Percentiles rank a stretch among this genome's conserved stretches.
Evolutionary conservation across 345 rosid genomes (phyloP).

Genomic region (Citrus maxima): DNA sequence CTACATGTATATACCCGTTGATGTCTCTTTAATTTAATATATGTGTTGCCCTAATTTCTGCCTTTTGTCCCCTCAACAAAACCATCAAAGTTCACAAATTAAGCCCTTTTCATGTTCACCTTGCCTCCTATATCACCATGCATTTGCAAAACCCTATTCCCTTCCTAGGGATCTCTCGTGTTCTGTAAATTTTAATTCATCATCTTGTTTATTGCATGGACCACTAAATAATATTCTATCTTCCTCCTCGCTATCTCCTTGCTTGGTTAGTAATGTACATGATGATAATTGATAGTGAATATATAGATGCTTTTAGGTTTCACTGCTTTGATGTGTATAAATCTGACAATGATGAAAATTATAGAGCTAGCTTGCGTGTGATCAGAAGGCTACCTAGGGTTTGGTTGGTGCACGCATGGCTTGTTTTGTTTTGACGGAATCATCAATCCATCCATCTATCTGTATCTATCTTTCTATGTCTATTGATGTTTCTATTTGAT

Average conservation of each 20-base stretch:
- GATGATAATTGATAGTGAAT: neutral
- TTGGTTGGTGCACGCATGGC: slow-evolving; percentile 38
- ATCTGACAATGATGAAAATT: neutral
- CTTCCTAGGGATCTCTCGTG: slow-evolving; percentile 44
- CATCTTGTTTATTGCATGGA: slow-evolving; percentile 10
- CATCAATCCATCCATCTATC: slow-evolving; percentile 16
- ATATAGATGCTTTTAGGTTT: neutral
- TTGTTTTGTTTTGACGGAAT: slow-evolving; percentile 12
- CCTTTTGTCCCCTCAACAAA: slow-evolving; percentile 71
- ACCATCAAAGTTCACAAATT: slow-evolving; percentile 53
- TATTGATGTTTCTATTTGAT: slow-evolving; percentile 21
- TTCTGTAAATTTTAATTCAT: slow-evolving; percentile 24
- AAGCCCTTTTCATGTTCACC: slow-evolving; percentile 32
- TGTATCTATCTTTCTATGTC: slow-evolving; percentile 15
- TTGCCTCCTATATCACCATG: slow-evolving; percentile 47
- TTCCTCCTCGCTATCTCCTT: neutral
- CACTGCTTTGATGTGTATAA: neutral
- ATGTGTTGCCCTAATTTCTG: slow-evolving; percentile 50
- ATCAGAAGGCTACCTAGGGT: slow-evolving; percentile 17
- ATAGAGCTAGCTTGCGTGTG: slow-evolving; percentile 42
- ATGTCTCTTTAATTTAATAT: slow-evolving; percentile 37
- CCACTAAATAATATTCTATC: slow-evolving; percentile 13
- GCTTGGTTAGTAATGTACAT: neutral
- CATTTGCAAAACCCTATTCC: slow-evolving; percentile 20
- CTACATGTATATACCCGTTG: slow-evolving; percentile 27